Percentiles rank a stretch among this genome's conserved stretches.
Evolutionary conservation across 2,329 filamentous ascomycete species (phyloP).

Genomic region (Colletotrichum tropicicola): DNA sequence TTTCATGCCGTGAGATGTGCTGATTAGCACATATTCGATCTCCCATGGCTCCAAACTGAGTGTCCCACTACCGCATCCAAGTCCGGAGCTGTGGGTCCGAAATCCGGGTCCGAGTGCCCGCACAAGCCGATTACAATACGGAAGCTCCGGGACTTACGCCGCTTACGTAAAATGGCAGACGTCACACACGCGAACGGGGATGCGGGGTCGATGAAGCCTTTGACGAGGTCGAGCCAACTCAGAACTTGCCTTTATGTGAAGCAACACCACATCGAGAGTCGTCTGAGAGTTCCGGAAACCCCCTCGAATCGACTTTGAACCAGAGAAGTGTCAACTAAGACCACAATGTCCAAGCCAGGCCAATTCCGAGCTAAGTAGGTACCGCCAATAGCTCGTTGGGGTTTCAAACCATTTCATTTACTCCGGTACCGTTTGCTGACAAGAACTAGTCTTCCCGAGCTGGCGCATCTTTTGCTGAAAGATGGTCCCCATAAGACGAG

Average conservation of each 20-base stretch:
- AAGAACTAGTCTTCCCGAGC: constrained; percentile 36
- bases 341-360: constrained; percentile 22
- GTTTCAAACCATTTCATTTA: no score
- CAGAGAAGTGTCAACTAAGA: neutral
- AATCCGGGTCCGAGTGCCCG: neutral
- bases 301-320: neutral
- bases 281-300: neutral
- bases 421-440: no score
- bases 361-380: constrained; percentile 26
- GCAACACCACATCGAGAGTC: no score
- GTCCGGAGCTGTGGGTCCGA: neutral
- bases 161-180: constrained; percentile 22
- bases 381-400: no score
- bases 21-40: no score
- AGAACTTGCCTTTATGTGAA: no score
- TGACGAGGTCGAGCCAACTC: neutral
- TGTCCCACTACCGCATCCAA: neutral
- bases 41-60: no score
- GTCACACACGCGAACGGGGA: neutral
- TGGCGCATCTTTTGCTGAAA: constrained; percentile 36
- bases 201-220: constrained; percentile 4
- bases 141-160: neutral
- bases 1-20: no score
- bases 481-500: constrained; percentile 36
- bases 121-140: neutral